Base-by-base conservation (phyloP, 257 asterid species). In the Voacanga thouarsii region DNA sequence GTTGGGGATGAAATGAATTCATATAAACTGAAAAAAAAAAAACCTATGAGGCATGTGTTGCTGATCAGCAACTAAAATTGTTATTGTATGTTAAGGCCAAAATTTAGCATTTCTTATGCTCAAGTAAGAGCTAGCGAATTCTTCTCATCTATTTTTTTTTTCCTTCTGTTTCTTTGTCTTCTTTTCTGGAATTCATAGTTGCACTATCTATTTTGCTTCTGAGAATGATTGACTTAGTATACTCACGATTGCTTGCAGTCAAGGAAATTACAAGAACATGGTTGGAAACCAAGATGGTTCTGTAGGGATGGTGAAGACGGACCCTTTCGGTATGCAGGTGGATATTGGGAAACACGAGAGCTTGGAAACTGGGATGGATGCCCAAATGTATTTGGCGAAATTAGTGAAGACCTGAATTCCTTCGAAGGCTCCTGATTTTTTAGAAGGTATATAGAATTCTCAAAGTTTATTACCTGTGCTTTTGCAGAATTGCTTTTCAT, bases 251-350 rank as follows among this genome's bases (percentile, higher is more conserved):
- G 50, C 37, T 66, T 82, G 57, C 94, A 94, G 99, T 90, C 99
- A 3, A 90, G 97, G 83, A 92, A 94, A 85, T 73, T 92, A 83
- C 99, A 94, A 91, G 97, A 92, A 84, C 83, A 87, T 69, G 99
- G 99, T 45, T 94, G 99, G 98, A 91, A 84, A 73, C 97, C 98
- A 0, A 86, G 91, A 80, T 94, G 99, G 99, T 94, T 94, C 80
- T 30, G 82, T 64, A 88, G 87, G 78, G 89, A 88, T 1, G 82
- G 89, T 11, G 95, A 85, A 60, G 87, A 81, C 56, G 96, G 96
- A 74, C 83, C 95, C 50, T 94, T 88, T 82, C 85, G 78, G 43
- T 94, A 88, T 75, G 55, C 71, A 12, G 97, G 97, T 49, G 96
- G 97, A 59, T 94, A 94, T 77, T 94, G 99, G 99, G 97, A 91